Percentiles rank a stretch among this genome's conserved stretches.
These are phyloP conservation scores for Platismatia glauca DNA, from an alignment of 495 filamentous ascomycete genomes.

Conservation along the genomic window DNA sequence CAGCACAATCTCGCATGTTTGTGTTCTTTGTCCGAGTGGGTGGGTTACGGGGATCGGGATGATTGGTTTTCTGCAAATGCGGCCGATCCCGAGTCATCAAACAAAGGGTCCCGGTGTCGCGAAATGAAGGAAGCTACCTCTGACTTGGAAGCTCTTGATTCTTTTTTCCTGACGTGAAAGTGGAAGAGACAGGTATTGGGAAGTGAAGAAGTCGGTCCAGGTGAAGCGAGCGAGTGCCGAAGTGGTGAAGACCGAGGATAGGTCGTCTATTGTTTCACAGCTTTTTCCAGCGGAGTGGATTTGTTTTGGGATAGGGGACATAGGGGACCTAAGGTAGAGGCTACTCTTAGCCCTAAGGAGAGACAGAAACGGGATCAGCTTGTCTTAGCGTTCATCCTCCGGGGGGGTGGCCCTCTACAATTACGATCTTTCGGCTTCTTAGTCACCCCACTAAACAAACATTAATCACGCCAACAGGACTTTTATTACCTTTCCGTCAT, in stretches of 20 bases:
- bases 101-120: background rate
- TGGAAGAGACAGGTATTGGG: background rate
- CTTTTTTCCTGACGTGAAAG: background rate
- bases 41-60: background rate
- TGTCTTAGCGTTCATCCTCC: background rate
- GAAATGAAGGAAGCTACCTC: background rate
- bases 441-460: background rate
- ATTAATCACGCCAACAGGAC: background rate
- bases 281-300: background rate
- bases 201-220: background rate
- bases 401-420: background rate
- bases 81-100: slow-evolving; percentile 11
- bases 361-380: background rate
- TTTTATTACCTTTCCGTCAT: background rate
- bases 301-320: background rate
- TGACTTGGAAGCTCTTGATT: background rate
- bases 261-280: background rate
- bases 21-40: slow-evolving; percentile 5
- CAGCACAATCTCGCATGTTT: slow-evolving; percentile 13
- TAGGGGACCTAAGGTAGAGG: too few relatives aligned
- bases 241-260: background rate
- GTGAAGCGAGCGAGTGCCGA: background rate
- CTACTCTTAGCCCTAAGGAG: too few relatives aligned
- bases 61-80: slow-evolving; percentile 13
- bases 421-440: background rate